phyloP scores from a whole-genome alignment of 2,329 filamentous ascomycete genomes.

The Pyricularia grisea region DNA sequence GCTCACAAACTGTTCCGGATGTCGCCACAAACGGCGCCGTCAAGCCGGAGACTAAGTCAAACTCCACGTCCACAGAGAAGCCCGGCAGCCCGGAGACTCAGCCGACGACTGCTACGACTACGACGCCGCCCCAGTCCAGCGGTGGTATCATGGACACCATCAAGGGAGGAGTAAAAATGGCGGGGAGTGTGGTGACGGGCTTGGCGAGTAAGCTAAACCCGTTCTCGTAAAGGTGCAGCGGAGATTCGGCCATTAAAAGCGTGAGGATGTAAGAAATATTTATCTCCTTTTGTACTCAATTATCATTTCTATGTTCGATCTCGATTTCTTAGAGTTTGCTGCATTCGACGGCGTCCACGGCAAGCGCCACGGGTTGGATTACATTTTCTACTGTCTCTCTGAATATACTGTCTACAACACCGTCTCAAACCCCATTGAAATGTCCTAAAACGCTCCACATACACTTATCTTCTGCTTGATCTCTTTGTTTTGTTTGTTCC shows the following conservation, averaged over 20 bases:
- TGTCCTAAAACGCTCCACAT: too few species aligned
- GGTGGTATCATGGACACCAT: not conserved
- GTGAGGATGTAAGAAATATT: not conserved
- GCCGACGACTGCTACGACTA: not conserved
- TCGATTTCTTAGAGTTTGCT: too few species aligned
- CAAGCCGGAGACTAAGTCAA: not conserved
- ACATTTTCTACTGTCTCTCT: too few species aligned
- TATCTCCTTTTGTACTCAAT: not conserved
- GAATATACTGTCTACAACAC: too few species aligned
- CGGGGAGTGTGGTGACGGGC: not conserved
- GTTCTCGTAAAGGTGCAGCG: not conserved
- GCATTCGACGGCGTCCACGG: too few species aligned
- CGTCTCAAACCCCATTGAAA: too few species aligned
- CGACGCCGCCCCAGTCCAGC: not conserved
- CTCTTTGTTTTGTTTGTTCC: too few species aligned
- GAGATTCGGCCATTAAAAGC: not conserved
- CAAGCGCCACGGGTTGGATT: too few species aligned
- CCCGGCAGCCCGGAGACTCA: not conserved
- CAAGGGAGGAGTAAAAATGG: not conserved
- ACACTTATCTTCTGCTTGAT: too few species aligned
- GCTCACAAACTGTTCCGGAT: not conserved
- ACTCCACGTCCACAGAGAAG: too few species aligned
- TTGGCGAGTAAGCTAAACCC: not conserved
- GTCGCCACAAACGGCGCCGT: not conserved
- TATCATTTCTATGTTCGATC: too few species aligned